Base-by-base conservation (phyloP, 768 basidiomycete genomes). In the Kondoa malvinella region DNA sequence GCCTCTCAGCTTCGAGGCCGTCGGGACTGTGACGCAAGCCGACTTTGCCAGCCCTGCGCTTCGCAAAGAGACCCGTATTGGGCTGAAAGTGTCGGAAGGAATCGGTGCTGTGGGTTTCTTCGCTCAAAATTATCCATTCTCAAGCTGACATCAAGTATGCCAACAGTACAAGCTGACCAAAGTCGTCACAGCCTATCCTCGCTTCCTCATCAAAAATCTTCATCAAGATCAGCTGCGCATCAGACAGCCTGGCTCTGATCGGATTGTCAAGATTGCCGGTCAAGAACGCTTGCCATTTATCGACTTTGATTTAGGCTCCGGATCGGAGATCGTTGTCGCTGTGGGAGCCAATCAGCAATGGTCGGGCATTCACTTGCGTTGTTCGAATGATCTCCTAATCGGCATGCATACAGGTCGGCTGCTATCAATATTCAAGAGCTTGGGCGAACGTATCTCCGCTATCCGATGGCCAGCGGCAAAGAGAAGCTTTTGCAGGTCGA, bases 351-450 rank as follows among this genome's bases (percentile, higher is more conserved):
- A 89, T 40, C 82, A 86, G 1, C 82, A 83, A 77, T 95, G 92
- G n/a, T 92, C 89, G 74, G 61, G 79, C 74, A 40, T 57, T 27
- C 14, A 40, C 66, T 66, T n/a, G 30, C 15, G 34, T 4, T 15
- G n/a, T 67, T 59, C 50, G 32, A 12, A 34, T 62, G 15, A n/a
- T 25, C 16, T 67, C 29, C 33, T 66, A 30, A 62, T 16, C 34
- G 15, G 29, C 3, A 12, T 27, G 27, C 69, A 95, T 92, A n/a
- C n/a, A n/a, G n/a, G 92, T 92, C 94, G 1, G 81, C 92, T 1
- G 89, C 92, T 0, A 85, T 97, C 78, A 90, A 88, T 75, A 82
- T 96, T 40, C 85, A 91, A 74, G 88, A 94, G 72, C 89, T 99
- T 68, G 95, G 95, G 21, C 79, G 82, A 30, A 82, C 89, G 1